Percentiles rank a stretch among this genome's conserved stretches.
Evolutionary conservation across 2,329 filamentous ascomycete genomes (phyloP).

Genomic region (Penicillium sp.): DNA sequence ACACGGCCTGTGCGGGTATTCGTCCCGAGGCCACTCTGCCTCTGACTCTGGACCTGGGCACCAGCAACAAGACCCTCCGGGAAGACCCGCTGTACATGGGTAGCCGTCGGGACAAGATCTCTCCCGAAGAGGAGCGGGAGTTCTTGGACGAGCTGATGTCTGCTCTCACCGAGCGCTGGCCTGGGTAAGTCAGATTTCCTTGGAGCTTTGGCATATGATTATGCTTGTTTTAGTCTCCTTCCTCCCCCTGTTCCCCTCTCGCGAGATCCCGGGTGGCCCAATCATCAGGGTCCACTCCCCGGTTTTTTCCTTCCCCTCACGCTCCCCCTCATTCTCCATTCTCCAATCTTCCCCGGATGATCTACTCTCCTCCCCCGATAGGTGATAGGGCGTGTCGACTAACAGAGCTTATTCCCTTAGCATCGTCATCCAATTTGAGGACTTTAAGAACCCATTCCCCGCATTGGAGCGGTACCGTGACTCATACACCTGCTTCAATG

Average conservation of each 20-base stretch:
- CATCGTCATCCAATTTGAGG: constrained; percentile 89
- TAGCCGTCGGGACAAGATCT: constrained; percentile 78
- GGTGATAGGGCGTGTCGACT: constrained; percentile 18
- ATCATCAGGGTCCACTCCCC: constrained; percentile 25
- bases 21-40: constrained; percentile 71
- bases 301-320: constrained; percentile 5
- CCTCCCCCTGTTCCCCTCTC: constrained; percentile 1
- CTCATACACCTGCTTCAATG: constrained; percentile 94
- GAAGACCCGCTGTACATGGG: constrained; percentile 91
- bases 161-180: constrained; percentile 77
- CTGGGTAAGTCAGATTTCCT: constrained; percentile 52
- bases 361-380: background rate
- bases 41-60: constrained; percentile 64
- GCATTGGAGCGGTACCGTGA: constrained; percentile 88
- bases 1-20: constrained; percentile 94
- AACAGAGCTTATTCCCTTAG: constrained; percentile 39
- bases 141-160: constrained; percentile 99
- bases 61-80: constrained; percentile 63
- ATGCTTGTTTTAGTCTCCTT: background rate
- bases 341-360: background rate
- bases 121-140: constrained; percentile 75
- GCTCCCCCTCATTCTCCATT: background rate
- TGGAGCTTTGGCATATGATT: background rate
- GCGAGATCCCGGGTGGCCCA: constrained; percentile 13
- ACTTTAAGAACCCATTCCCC: constrained; percentile 97